Evolutionary conservation across 2,329 filamentous ascomycete species (phyloP).

Genomic region (Epichloe amarillans): DNA sequence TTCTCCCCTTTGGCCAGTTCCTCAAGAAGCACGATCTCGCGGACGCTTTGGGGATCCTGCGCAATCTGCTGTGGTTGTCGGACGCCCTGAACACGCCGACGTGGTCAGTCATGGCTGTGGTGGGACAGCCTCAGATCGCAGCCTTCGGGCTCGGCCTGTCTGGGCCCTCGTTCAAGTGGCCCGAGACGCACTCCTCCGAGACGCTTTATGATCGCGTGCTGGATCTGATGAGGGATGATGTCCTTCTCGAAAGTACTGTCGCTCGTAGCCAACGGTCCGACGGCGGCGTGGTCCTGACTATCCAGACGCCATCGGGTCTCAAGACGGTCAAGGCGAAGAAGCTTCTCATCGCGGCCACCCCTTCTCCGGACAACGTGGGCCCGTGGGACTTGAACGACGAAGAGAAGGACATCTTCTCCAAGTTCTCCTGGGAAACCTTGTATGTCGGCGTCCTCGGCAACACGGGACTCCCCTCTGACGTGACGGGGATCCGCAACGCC

Average conservation of each 20-base stretch:
- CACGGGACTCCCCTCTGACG: conserved; percentile 1
- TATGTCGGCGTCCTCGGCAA: conserved; percentile 13
- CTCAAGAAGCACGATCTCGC: too few species aligned
- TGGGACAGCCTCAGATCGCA: not conserved
- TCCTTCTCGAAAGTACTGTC: not conserved
- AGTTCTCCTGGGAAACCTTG: conserved; percentile 12
- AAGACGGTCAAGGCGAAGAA: conserved; percentile 11
- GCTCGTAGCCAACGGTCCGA: not conserved
- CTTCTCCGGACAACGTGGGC: conserved; percentile 12
- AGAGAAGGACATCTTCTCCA: conserved; percentile 14
- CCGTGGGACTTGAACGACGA: conserved; percentile 14
- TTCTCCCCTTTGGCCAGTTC: too few species aligned
- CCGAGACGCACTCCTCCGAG: not conserved
- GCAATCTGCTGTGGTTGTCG: too few species aligned
- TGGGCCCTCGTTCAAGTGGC: conserved; percentile 1
- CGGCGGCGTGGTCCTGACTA: not conserved
- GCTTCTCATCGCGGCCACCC: conserved; percentile 16
- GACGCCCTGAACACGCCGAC: too few species aligned
- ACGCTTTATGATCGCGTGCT: not conserved
- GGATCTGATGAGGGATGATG: not conserved
- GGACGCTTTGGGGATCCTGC: too few species aligned
- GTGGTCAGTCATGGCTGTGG: too few species aligned
- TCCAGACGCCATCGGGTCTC: not conserved
- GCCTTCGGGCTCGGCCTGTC: not conserved
- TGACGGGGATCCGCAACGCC: not conserved